A percentile compares a stretch with the other conserved stretches of the same genome.
phyloP scores from a whole-genome alignment of 495 filamentous ascomycete species.

The Penicillium simplicissimum region DNA sequence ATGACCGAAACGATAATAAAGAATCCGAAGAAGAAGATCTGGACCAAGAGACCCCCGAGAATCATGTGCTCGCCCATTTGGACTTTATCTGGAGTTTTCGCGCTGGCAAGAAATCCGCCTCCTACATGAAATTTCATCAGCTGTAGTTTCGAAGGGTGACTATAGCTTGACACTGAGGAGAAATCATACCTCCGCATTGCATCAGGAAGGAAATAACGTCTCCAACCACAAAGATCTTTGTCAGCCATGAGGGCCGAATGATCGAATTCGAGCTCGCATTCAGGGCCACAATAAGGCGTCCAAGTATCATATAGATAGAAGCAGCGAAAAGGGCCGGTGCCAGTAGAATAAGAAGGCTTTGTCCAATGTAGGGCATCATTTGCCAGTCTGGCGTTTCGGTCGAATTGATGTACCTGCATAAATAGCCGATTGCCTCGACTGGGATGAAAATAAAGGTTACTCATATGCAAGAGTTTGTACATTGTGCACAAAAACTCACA shows the following conservation, averaged over 20 bases:
- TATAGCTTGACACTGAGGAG: too few species aligned
- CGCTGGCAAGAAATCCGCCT: constrained; percentile 27
- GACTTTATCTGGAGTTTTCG: constrained; percentile 23
- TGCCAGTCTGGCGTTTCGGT: constrained; percentile 19
- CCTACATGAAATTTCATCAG: constrained; percentile 6
- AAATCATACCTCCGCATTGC: constrained; percentile 23
- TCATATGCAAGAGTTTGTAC: neutral
- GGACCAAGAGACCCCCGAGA: constrained; percentile 44
- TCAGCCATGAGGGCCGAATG: constrained; percentile 21
- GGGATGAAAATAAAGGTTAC: neutral
- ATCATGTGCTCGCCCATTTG: constrained; percentile 47
- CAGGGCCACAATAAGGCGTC: constrained; percentile 43
- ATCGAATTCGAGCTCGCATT: constrained; percentile 35
- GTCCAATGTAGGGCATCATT: constrained; percentile 39
- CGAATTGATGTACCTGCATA: constrained; percentile 23
- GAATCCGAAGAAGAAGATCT: constrained; percentile 45
- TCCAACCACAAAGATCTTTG: constrained; percentile 32
- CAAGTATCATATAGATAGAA: constrained; percentile 58
- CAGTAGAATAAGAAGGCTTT: constrained; percentile 46
- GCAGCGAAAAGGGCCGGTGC: constrained; percentile 51
- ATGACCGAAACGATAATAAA: constrained; percentile 42
- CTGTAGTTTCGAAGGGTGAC: neutral
- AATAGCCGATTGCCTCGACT: constrained; percentile 36
- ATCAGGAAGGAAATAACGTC: constrained; percentile 30
- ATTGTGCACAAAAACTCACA: constrained; percentile 38